phyloP scores from a whole-genome alignment of 352 stramenopile genomes.

The Globisporangium nagaii region DNA sequence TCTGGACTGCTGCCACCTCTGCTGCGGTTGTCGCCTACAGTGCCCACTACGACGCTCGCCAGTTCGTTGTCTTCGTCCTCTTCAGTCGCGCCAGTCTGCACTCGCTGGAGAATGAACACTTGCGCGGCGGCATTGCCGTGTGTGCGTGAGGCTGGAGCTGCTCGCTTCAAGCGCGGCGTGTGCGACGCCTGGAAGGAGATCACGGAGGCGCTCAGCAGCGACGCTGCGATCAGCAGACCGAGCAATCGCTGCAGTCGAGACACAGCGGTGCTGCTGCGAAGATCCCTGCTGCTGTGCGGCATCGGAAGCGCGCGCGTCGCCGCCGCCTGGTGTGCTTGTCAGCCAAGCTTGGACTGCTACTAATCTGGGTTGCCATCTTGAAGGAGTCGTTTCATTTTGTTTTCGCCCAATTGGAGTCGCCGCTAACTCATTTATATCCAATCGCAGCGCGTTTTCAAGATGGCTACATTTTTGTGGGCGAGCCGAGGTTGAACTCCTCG shows the following conservation, averaged over 20 bases:
- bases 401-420: not conserved
- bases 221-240: not conserved
- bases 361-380: not conserved
- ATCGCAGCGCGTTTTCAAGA: not conserved
- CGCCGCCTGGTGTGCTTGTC: not conserved
- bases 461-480: conserved; percentile 32
- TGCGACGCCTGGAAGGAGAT: conserved; percentile 1
- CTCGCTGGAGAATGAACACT: not conserved
- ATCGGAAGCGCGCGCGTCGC: too few species aligned
- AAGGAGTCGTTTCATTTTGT: not conserved
- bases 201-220: not conserved
- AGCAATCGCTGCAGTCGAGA: not conserved
- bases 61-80: conserved; percentile 1
- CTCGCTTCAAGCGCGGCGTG: not conserved
- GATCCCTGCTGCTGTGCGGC: not conserved
- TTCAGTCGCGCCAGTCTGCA: not conserved
- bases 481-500: conserved; percentile 84
- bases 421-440: not conserved
- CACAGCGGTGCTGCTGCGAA: not conserved
- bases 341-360: not conserved
- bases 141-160: not conserved
- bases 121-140: not conserved
- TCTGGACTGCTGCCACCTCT: not conserved
- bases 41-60: not conserved
- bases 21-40: not conserved